Percentiles rank a stretch among this genome's conserved stretches.
phyloP scores from a whole-genome alignment of 2,329 filamentous ascomycete species.

The Taxawa tesnikishii region DNA sequence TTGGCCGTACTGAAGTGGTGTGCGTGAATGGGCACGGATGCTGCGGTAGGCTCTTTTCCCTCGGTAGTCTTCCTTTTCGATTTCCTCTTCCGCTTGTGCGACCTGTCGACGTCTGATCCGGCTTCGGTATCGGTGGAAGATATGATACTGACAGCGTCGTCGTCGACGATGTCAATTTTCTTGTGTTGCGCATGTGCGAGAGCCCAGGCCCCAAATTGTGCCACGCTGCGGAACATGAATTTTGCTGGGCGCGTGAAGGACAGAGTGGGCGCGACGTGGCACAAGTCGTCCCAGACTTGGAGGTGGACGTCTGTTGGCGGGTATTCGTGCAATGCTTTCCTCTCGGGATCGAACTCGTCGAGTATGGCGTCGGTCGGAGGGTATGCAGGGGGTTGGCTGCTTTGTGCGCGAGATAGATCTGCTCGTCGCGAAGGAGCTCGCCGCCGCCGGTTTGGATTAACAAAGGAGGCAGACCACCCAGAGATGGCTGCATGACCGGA shows the following conservation, averaged over 20 bases:
- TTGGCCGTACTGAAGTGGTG: conserved; percentile 4
- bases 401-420: conserved; percentile 91
- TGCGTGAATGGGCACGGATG: conserved; percentile 11
- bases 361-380: conserved; percentile 54
- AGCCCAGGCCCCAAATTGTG: conserved; percentile 89
- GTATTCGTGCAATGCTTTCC: conserved; percentile 48
- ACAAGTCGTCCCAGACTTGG: conserved; percentile 92
- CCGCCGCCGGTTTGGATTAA: conserved; percentile 79
- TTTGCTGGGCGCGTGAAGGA: conserved; percentile 95
- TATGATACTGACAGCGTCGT: conserved; percentile 64
- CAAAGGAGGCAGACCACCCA: conserved; percentile 81
- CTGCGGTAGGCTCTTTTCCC: not conserved
- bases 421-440: conserved; percentile 83
- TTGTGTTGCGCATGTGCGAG: conserved; percentile 70
- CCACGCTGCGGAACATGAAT: conserved; percentile 84
- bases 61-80: conserved; percentile 5
- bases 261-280: conserved; percentile 84
- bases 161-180: conserved; percentile 69
- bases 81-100: conserved; percentile 20
- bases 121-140: conserved; percentile 17
- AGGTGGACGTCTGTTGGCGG: conserved; percentile 83
- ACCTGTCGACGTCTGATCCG: conserved; percentile 16
- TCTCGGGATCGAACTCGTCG: conserved; percentile 47
- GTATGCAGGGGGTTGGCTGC: conserved; percentile 74
- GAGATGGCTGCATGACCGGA: conserved; percentile 71